A percentile compares a stretch with the other conserved stretches of the same genome.
These are phyloP conservation scores for Gracilaria caudata DNA, from an alignment of 23 red algal genomes.

Conservation along the genomic window DNA sequence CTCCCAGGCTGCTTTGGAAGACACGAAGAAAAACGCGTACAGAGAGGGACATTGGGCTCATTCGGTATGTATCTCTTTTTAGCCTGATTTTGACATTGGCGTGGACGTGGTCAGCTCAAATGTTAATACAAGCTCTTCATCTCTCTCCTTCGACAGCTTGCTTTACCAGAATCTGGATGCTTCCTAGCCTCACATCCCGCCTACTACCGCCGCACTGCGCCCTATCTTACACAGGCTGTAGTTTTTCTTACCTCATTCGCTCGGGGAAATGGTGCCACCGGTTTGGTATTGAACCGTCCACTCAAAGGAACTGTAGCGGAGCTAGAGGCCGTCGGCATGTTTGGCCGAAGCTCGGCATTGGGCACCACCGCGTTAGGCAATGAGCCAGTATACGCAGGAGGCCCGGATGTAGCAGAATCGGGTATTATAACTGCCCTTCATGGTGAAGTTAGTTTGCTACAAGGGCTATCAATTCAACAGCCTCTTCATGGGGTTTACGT, in stretches of 20 bases:
- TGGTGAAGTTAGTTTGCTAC: neutral
- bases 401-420: constrained; percentile 24
- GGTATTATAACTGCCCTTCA: constrained; percentile 43
- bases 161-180: constrained; percentile 62
- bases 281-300: constrained; percentile 65
- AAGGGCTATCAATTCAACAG: constrained; percentile 33
- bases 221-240: constrained; percentile 59
- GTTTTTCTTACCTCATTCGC: constrained; percentile 48
- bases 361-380: constrained; percentile 2
- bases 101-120: neutral
- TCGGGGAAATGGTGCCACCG: constrained; percentile 29
- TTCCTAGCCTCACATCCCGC: constrained; percentile 66
- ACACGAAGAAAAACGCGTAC: constrained; percentile 30
- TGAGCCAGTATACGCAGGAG: constrained; percentile 63
- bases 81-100: neutral
- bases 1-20: constrained; percentile 9
- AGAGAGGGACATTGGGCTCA: constrained; percentile 63
- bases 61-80: constrained; percentile 16
- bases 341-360: constrained; percentile 35
- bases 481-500: constrained; percentile 59
- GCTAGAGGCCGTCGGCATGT: constrained; percentile 42
- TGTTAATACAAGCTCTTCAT: neutral
- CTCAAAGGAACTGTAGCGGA: constrained; percentile 39
- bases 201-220: constrained; percentile 59
- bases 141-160: neutral